Conservation (phyloP, 75 land plant species). For the Cunninghamia lanceolata region DNA sequence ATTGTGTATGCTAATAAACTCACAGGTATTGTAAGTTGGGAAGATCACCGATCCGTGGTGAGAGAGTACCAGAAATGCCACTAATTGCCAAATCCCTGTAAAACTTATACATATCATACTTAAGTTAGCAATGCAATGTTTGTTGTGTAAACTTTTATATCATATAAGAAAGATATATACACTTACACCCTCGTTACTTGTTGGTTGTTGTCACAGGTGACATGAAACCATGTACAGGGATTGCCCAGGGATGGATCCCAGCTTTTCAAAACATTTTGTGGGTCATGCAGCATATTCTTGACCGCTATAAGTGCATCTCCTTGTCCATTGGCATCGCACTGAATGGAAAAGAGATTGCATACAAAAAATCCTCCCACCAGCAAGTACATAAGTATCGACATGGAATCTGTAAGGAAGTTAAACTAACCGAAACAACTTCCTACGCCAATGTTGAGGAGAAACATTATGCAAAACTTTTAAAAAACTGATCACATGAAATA, state of each 20-base stretch:
- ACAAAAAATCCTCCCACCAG: too few species aligned
- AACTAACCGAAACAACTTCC: too few species aligned
- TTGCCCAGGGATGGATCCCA: constrained; percentile 91
- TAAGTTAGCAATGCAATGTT: too few species aligned
- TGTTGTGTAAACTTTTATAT: neutral
- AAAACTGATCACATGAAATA: too few species aligned
- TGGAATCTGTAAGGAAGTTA: too few species aligned
- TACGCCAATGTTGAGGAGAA: too few species aligned
- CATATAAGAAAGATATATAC: neutral
- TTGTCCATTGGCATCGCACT: too few species aligned
- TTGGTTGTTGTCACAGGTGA: constrained; percentile 65
- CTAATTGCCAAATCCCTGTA: neutral
- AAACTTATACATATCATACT: neutral
- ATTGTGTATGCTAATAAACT: neutral
- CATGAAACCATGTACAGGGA: constrained; percentile 95
- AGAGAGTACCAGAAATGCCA: neutral
- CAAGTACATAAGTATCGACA: too few species aligned
- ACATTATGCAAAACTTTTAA: too few species aligned
- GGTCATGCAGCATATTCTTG: constrained; percentile 58
- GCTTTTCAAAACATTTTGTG: constrained; percentile 77
- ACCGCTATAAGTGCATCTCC: constrained; percentile 74
- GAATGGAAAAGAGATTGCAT: too few species aligned
- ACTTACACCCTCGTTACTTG: constrained; percentile 49
- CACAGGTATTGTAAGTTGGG: neutral
- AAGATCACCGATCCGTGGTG: neutral